Evolutionary conservation across 1,284 basidiomycete genomes (phyloP).

Genomic region (Ustilago sp.): DNA sequence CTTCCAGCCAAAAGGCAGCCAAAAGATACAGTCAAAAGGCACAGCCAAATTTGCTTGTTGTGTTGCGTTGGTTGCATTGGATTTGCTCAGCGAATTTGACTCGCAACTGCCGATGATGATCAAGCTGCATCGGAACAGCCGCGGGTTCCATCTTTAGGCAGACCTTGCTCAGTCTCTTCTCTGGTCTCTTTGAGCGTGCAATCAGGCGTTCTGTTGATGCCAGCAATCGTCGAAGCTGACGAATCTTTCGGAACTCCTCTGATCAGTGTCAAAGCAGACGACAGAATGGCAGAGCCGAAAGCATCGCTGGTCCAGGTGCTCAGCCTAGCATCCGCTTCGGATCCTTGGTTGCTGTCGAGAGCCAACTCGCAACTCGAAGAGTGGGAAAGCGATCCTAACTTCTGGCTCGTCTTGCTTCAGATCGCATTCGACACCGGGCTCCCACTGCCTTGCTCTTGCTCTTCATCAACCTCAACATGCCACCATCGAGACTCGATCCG

Average conservation of each 20-base stretch:
- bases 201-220: neutral
- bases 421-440: constrained; percentile 56
- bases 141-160: neutral
- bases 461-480: constrained; percentile 12
- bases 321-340: constrained; percentile 39
- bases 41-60: constrained; percentile 7
- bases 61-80: neutral
- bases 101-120: neutral
- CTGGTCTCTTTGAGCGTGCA: too few species aligned
- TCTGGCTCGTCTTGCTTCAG: constrained; percentile 60
- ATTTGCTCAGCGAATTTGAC: neutral
- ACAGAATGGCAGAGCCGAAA: constrained; percentile 35
- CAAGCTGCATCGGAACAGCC: neutral
- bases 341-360: constrained; percentile 30
- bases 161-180: neutral
- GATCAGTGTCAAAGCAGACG: neutral
- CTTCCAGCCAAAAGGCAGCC: constrained; percentile 3
- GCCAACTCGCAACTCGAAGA: constrained; percentile 54
- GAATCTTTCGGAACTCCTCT: neutral
- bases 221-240: neutral
- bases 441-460: constrained; percentile 15
- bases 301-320: constrained; percentile 46
- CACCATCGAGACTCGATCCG: constrained; percentile 44
- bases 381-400: constrained; percentile 58
- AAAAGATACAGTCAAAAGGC: neutral